Conservation (phyloP, 306 rosid genomes). For the Quercus mongolica region DNA sequence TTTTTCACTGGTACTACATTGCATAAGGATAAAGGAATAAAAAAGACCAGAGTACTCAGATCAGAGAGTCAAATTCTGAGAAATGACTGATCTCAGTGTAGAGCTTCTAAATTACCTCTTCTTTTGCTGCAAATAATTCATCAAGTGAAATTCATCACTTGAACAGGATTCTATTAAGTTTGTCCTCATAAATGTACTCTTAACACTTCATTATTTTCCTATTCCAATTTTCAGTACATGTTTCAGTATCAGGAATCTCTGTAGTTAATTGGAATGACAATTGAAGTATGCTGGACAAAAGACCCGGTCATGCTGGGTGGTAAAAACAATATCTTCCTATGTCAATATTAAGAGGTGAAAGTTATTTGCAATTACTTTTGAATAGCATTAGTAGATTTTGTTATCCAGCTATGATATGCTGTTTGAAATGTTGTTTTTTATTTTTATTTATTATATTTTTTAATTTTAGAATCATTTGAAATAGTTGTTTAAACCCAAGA, state of each 20-base stretch:
- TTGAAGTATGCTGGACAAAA: neutral
- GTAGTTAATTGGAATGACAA: neutral
- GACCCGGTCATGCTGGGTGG: neutral
- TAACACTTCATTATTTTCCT: neutral
- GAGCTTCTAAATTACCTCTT: too few species aligned
- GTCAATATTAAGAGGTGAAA: neutral
- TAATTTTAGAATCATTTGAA: too few species aligned
- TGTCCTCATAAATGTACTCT: neutral
- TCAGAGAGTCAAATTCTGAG: neutral
- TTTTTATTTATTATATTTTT: too few species aligned
- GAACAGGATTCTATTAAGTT: neutral
- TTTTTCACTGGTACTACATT: neutral
- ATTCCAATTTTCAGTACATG: neutral
- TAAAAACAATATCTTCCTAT: neutral
- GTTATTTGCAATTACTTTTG: neutral
- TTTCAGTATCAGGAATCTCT: neutral
- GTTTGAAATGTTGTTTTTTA: neutral
- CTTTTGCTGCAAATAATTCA: too few species aligned
- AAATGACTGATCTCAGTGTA: neutral
- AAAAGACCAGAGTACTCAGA: neutral
- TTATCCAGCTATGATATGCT: neutral
- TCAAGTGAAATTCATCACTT: neutral
- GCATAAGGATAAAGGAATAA: neutral
- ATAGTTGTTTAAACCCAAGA: neutral
- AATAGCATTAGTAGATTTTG: neutral